Evolutionary conservation across 441 rosid species (phyloP).

Genomic region (Populus tomentosa): DNA sequence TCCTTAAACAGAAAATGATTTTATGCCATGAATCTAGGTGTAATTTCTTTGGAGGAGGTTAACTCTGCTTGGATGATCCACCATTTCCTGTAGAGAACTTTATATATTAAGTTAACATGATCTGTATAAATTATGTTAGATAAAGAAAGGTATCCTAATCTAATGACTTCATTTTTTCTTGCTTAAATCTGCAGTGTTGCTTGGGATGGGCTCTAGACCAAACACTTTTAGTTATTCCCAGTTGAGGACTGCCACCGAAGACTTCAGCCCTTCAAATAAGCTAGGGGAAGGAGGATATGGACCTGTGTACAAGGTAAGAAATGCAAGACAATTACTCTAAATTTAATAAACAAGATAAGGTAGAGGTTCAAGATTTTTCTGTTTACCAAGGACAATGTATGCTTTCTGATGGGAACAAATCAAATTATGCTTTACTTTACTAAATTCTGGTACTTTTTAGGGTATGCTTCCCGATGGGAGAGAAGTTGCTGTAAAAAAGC

Average conservation of each 20-base stretch:
- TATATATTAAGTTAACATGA: not conserved
- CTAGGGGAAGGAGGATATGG: slow-evolving; percentile 87
- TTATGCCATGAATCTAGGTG: not conserved
- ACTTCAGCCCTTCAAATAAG: slow-evolving; percentile 48
- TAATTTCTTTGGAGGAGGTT: not conserved
- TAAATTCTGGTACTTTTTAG: not conserved
- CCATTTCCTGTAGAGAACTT: not conserved
- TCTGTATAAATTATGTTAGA: not conserved
- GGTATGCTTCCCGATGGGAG: slow-evolving; percentile 22
- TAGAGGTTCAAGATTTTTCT: not conserved
- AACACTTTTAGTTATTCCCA: slow-evolving; percentile 24
- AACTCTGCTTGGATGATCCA: not conserved
- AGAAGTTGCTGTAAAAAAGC: slow-evolving; percentile 19
- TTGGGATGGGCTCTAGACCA: slow-evolving; percentile 18
- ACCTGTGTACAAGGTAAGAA: slow-evolving; percentile 47
- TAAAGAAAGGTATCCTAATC: not conserved
- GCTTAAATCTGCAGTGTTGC: slow-evolving; percentile 30
- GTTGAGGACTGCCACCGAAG: slow-evolving; percentile 27
- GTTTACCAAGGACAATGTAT: not conserved
- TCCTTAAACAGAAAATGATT: not conserved
- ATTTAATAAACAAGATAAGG: not conserved
- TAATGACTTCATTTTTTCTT: not conserved
- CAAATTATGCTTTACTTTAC: not conserved
- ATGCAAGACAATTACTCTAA: not conserved
- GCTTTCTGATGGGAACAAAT: too few relatives aligned